Percentiles rank a stretch among this genome's conserved stretches.
These are phyloP conservation scores for Delonix regia DNA, from an alignment of 306 rosid species.

Conservation along the genomic window DNA sequence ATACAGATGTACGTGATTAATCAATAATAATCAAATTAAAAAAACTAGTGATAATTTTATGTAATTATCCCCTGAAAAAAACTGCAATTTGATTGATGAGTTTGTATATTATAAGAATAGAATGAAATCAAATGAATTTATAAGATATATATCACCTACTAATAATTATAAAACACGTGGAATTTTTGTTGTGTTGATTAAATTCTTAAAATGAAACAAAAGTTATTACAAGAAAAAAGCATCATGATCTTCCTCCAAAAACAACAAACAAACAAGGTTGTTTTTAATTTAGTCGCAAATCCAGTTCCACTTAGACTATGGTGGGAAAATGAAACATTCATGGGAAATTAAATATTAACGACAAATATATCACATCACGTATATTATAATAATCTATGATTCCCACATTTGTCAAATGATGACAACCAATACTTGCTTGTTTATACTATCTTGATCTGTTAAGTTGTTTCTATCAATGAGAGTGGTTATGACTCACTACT, in stretches of 20 bases:
- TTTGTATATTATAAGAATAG: no score
- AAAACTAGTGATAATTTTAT: not conserved
- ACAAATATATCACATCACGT: not conserved
- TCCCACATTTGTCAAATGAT: constrained; percentile 7
- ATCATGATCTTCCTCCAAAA: not conserved
- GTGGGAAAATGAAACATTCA: not conserved
- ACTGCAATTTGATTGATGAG: no score
- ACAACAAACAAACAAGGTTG: not conserved
- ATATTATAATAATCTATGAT: not conserved
- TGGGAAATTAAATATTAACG: not conserved
- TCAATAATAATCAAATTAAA: not conserved
- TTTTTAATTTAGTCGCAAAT: not conserved
- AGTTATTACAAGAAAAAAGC: not conserved
- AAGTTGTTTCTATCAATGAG: constrained; percentile 3
- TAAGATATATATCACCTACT: no score
- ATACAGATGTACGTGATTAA: no score
- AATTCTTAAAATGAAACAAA: not conserved
- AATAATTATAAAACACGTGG: no score
- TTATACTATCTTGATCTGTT: not conserved
- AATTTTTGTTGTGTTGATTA: no score
- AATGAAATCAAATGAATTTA: no score
- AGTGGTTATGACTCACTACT: constrained; percentile 10
- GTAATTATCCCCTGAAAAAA: no score
- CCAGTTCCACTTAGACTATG: not conserved
- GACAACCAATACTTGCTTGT: not conserved